Evolutionary conservation across 1,139 yeast genomes (phyloP), one percentile per base, ranked within the genome.

Genomic region (Magnusiomyces sp.): DNA sequence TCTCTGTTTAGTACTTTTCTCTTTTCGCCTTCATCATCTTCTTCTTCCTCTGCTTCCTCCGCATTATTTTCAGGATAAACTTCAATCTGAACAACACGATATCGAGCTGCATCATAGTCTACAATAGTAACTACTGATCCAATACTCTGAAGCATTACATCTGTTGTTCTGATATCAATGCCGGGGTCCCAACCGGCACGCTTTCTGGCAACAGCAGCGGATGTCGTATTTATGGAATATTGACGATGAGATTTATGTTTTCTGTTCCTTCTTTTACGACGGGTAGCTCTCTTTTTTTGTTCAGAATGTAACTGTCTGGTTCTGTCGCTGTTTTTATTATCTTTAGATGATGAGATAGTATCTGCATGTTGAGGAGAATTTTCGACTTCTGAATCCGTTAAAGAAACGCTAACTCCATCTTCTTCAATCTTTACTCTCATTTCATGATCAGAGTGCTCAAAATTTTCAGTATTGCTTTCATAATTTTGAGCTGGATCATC

Each of bases 101-200:
- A 73, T 23, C 76, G 57, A 0, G 57, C 56, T 37, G 65, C 59
- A 36, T 70, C 66, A 59, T 76, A 77, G 55, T 77, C 81, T 0
- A 76, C 72, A 6, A 76, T 62, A 1, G 77, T 73, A 10, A 75
- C 67, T 1, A 71, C 66, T 1, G 79, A 73, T 0, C 79, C 79
- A 5, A 71, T 67, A 0, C 79, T 69, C 16, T 69, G 67, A n/a
- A 76, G 59, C 10, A 73, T 67, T 5, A 77, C 79, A 33, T 68
- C 71, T 1, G 78, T 75, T 1, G 74, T 73, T 5, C 70, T 60
- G 33, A 75, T 66, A 57, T 77, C 75, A 23, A 76, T 70, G 14
- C 82, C 81, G 0, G 82, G 81, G 56, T 77, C 82, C 76, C 77
- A 73, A 17, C 71, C 74, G 6, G 75, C 71, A 29, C 57, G 57